Percentiles rank a stretch among this genome's conserved stretches.
Evolutionary conservation across 768 basidiomycete species (phyloP).

Genomic region (Leccinum variicolor): DNA sequence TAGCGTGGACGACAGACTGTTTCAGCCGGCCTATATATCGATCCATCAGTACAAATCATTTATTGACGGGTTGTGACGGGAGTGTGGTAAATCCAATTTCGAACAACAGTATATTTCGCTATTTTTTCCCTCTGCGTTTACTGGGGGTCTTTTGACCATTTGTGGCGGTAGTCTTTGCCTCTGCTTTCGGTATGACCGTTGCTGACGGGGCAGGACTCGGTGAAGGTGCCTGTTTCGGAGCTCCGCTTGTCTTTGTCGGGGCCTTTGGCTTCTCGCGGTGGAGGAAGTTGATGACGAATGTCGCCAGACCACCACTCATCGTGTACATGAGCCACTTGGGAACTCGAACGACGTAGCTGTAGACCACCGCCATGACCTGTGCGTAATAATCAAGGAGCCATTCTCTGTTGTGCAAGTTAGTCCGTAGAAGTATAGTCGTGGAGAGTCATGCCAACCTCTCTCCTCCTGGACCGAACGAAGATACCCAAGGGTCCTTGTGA

Average conservation of each 20-base stretch:
- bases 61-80: background rate
- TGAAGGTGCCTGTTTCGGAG: constrained; percentile 1
- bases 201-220: background rate
- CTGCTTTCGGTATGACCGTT: constrained; percentile 1
- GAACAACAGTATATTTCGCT: background rate
- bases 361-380: constrained; percentile 43
- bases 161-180: constrained; percentile 14
- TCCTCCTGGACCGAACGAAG: constrained; percentile 73
- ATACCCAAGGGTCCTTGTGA: constrained; percentile 62
- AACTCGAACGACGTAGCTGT: constrained; percentile 48
- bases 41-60: background rate
- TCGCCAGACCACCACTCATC: constrained; percentile 61
- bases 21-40: background rate
- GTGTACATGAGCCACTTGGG: constrained; percentile 76
- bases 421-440: background rate
- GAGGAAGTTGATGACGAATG: constrained; percentile 62
- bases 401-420: constrained; percentile 47
- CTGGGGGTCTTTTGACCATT: constrained; percentile 18
- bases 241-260: constrained; percentile 2
- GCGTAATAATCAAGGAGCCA: constrained; percentile 62
- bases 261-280: constrained; percentile 37
- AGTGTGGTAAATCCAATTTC: background rate
- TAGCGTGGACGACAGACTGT: background rate
- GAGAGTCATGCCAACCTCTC: constrained; percentile 45
- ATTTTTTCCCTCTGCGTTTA: constrained; percentile 31